A percentile compares a stretch with the other conserved stretches of the same genome.
Evolutionary conservation across 176 grass and related monocot genomes (phyloP).

Genomic region (Rhynchospora tenuis): DNA sequence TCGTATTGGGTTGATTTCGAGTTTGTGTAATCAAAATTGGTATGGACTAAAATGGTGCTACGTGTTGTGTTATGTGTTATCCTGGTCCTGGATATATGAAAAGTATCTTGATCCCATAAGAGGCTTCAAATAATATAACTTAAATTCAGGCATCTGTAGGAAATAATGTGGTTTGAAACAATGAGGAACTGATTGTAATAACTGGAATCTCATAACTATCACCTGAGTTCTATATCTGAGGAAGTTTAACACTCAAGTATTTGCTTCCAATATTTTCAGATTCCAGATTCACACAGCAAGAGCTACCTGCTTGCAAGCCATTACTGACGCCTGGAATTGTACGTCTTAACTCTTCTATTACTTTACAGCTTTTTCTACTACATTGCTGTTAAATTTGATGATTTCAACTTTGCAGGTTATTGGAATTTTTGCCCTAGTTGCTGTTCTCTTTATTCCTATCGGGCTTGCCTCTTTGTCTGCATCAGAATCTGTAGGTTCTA

Average conservation of each 20-base stretch:
- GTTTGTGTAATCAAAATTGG: not conserved
- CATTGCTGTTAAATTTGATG: not conserved
- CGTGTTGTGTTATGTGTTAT: not conserved
- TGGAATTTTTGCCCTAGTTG: constrained; percentile 50
- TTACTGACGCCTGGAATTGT: constrained; percentile 81
- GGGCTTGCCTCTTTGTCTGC: constrained; percentile 52
- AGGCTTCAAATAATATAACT: not conserved
- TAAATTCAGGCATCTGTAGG: not conserved
- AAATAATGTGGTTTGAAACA: not conserved
- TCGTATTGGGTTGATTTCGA: not conserved
- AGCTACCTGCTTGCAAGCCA: constrained; percentile 94
- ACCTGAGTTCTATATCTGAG: not conserved
- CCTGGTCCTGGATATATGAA: too few species aligned
- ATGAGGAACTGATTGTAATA: not conserved
- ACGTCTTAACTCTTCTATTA: constrained; percentile 25
- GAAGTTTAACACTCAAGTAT: not conserved
- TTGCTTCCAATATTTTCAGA: constrained; percentile 31
- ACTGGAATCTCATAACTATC: not conserved
- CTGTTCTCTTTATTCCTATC: constrained; percentile 63
- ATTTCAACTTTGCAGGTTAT: constrained; percentile 43
- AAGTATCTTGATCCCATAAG: too few species aligned
- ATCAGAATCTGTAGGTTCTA: constrained; percentile 40
- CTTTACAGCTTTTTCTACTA: not conserved
- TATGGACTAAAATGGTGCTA: not conserved
- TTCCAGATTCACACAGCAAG: constrained; percentile 93